Conservation (phyloP, 176 grass and related monocot species). For the Juncus effusus region DNA sequence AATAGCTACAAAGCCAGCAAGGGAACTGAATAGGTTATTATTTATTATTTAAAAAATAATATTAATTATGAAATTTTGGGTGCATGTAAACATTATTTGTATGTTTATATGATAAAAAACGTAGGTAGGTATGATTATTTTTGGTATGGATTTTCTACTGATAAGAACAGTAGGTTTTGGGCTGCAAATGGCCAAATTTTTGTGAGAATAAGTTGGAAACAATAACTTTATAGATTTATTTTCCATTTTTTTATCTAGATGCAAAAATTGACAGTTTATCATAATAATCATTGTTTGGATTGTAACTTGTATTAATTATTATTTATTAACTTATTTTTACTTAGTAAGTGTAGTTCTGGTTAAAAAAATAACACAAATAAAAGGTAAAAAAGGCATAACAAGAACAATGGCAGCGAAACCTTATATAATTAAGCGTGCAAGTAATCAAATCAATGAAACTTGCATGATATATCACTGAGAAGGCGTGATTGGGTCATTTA, state of each 20-base stretch:
- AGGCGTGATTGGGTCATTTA: no score
- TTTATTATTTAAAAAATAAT: not conserved
- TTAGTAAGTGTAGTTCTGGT: no score
- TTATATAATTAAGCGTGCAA: no score
- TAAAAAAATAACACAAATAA: no score
- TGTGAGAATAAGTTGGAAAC: not conserved
- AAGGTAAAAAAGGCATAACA: no score
- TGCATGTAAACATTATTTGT: conserved; percentile 7
- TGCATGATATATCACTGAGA: no score
- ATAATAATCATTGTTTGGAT: no score
- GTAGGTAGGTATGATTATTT: conserved; percentile 13
- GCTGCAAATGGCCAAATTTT: not conserved
- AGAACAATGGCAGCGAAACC: no score
- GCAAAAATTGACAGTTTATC: no score
- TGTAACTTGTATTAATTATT: no score
- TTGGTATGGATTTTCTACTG: not conserved
- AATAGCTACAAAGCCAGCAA: conserved; percentile 63
- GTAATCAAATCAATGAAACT: no score
- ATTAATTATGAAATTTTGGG: not conserved
- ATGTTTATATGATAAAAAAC: conserved; percentile 15
- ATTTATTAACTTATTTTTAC: no score
- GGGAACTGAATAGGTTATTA: conserved; percentile 37
- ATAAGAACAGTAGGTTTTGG: not conserved
- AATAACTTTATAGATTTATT: conserved; percentile 7
- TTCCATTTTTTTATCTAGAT: not conserved